Base-by-base conservation (phyloP, 2,329 filamentous ascomycete species). In the Juglanconis sp. region DNA sequence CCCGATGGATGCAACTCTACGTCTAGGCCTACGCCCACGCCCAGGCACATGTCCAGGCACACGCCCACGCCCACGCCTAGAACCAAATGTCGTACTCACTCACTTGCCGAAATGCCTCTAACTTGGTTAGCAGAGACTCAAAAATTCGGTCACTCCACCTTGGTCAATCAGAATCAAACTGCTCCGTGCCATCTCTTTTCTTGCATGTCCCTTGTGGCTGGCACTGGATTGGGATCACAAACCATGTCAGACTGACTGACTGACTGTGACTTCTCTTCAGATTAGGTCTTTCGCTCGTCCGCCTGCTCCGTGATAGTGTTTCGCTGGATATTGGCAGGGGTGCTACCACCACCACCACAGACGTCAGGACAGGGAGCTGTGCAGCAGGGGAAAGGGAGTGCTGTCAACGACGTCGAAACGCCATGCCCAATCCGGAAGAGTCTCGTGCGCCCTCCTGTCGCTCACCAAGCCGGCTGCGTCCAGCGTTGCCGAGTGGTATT, bases 321-420 rank as follows among this genome's bases (percentile, higher is more conserved):
- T 53, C 50, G 50, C 32, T 54, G 50, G 50, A 53, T 58, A 48
- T 53, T 11, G 53, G 53, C 56, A 59, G 53, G 56, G 56, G 48
- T 59, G 30, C 49, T 42, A 53, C 38, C n/a, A 17, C 44, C 40
- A 53, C 40, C 56, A 56, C 32, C 44, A 36, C 11, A 59, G 38
- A 40, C 38, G 51, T 40, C 40, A 24, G 49, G 24, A 53, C 49
- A 53, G 52, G 48, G 56, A 42, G 53, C 38, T 32, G 13, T 17
- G 44, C 17, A 47, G 5, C 44, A 17, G 44, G 44, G 9, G 15
- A 47, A 53, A 51, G 42, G 49, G 40, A 31, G 32, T 47, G 34
- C 44, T 30, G 44, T 30, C 44, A 17, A 47, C 5, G 9, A 47
- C 44, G 4, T 47, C 44, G 44, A 47, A 47, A 47, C 44, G 17